Base-by-base conservation (phyloP, 169 alveolate species). In the Theileria annulata region DNA sequence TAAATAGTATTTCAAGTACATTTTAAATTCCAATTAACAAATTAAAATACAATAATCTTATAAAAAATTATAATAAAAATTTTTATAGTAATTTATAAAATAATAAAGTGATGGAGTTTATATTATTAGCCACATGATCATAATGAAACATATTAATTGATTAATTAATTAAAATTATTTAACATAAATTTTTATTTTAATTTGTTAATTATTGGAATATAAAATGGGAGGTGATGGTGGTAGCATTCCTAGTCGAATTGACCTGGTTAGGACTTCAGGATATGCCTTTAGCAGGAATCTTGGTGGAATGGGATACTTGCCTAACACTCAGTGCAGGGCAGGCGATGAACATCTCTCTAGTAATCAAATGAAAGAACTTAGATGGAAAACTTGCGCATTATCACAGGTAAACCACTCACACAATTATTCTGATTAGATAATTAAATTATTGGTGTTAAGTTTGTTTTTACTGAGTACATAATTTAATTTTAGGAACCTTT, bases 181-280 rank as follows among this genome's bases (percentile, higher is more conserved):
- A 48, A 64, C 21, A 64, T 64, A 25, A 6, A 35, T 64, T 56
- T 56, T 23, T 56, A 56, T 3, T n/a, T n/a, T n/a, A n/a, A n/a
- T n/a, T n/a, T n/a, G n/a, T n/a, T n/a, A n/a, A n/a, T n/a, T n/a
- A n/a, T n/a, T n/a, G n/a, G n/a, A n/a, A n/a, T n/a, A 6, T 66
- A 75, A 47, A 21, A 93, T 93, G 96, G 96, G 96, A 35, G 96
- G 96, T 60, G 96, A 93, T 66, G 96, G 96, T 25, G 96, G 96
- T 51, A 86, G 95, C 47, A 90, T 93, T 48, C 95, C 96, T 15
- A 81, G 89, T 30, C 87, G 96, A 71, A 88, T 85, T 28, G 96
- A 93, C 75, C 37, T 93, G 76, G 96, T 93, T 27, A 77, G 92
- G 51, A 93, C 96, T 21, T 77, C 86, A 54, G 96, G 96, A 9